phyloP scores from a whole-genome alignment of 176 grass and related monocot genomes.

The Tillandsia fasciculata region DNA sequence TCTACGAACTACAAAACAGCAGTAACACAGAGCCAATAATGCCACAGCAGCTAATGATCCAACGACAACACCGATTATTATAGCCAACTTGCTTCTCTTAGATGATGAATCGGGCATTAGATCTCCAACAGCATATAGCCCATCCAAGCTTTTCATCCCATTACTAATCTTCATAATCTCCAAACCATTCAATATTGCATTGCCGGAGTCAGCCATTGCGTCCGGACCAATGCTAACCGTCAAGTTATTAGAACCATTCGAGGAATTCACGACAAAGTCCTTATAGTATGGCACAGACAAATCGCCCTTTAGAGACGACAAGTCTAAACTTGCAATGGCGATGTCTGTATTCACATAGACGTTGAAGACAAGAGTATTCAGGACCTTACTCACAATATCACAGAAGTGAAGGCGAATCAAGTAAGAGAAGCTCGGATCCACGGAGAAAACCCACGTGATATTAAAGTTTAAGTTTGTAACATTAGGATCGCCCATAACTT shows the following conservation, averaged over 20 bases:
- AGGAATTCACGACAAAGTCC: constrained; percentile 67
- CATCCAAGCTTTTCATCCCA: constrained; percentile 39
- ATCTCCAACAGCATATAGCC: constrained; percentile 9
- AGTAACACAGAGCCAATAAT: constrained; percentile 4
- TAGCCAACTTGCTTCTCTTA: constrained; percentile 20
- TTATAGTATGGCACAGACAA: constrained; percentile 62
- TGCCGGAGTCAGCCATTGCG: constrained; percentile 14
- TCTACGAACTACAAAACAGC: constrained; percentile 8
- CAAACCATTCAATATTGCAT: constrained; percentile 88
- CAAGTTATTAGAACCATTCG: constrained; percentile 54
- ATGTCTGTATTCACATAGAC: constrained; percentile 58
- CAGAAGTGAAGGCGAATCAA: constrained; percentile 89
- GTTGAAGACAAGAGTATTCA: constrained; percentile 52
- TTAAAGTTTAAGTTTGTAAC: constrained; percentile 34
- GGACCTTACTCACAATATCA: constrained; percentile 69
- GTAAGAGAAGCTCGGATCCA: constrained; percentile 45
- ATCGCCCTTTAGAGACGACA: constrained; percentile 32
- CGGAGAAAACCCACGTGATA: constrained; percentile 80
- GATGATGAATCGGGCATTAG: constrained; percentile 9
- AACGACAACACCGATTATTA: constrained; percentile 30
- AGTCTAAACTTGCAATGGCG: constrained; percentile 47
- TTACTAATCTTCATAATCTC: constrained; percentile 95
- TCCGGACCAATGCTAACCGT: constrained; percentile 66
- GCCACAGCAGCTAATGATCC: constrained; percentile 11
- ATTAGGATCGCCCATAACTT: constrained; percentile 41